Conservation (phyloP, 257 asterid genomes). For the Nicotiana undulata region DNA sequence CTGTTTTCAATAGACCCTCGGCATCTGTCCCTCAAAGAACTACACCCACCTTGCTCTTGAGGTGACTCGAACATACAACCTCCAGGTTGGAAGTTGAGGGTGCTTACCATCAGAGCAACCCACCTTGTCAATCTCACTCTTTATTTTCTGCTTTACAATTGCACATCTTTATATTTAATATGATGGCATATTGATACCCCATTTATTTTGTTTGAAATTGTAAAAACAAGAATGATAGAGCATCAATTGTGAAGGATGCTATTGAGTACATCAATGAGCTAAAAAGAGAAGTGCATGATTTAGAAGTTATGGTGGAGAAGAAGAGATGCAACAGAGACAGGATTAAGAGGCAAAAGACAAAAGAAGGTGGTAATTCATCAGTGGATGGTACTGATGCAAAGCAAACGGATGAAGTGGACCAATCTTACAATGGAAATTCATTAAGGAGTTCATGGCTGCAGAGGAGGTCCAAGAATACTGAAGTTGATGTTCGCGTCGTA, state of each 20-base stretch:
- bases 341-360: conserved; percentile 51
- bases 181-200: background rate
- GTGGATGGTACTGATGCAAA: conserved; percentile 28
- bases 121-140: too few species aligned
- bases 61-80: too few species aligned
- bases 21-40: too few species aligned
- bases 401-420: conserved; percentile 39
- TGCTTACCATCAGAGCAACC: too few species aligned
- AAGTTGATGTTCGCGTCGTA: conserved; percentile 76
- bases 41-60: too few species aligned
- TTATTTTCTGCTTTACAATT: background rate
- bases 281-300: conserved; percentile 50
- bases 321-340: conserved; percentile 60
- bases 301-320: conserved; percentile 51
- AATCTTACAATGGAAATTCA: conserved; percentile 37
- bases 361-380: background rate
- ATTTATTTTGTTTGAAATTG: background rate
- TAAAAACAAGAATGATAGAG: conserved; percentile 41
- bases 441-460: conserved; percentile 86
- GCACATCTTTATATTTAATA: background rate
- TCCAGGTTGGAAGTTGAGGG: too few species aligned
- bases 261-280: conserved; percentile 57
- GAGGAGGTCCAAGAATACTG: conserved; percentile 66
- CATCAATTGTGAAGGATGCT: conserved; percentile 54
- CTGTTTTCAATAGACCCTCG: too few species aligned